Base-by-base conservation (phyloP, 768 basidiomycete genomes). In the Dentipellis sp. region DNA sequence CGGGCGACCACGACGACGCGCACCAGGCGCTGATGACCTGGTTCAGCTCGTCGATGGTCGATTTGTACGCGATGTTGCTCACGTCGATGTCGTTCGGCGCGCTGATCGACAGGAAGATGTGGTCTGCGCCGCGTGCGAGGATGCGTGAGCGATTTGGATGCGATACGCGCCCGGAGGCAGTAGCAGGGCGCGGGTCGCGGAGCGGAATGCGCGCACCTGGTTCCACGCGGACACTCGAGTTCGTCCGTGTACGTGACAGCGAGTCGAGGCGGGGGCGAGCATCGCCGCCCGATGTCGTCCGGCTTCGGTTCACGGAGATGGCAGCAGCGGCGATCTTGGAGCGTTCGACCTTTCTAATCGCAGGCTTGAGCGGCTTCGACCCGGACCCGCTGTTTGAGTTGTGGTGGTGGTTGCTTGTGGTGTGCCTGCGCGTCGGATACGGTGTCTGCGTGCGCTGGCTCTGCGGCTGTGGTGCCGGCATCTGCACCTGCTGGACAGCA, bases 101-200 rank as follows among this genome's bases (percentile, higher is more conserved):
- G 57, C 78, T 76, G 62, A 91, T 81, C 21, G 84, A 80, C 50
- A 91, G 71, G 64, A 89, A 84, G 72, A 89, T 74, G 64, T 90
- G 86, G 60, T 81, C 88, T 90, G 48, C 19, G 17, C 6, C 6
- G 29, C 29, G n/a, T n/a, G 14, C 9, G 42, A n/a, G n/a, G 19
- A 21, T 7, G 16, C 48, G 22, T 23, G 29, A 50, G 19, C 19
- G 40, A 42, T 42, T 14, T 9, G 14, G 14, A 42, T 42, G 40
- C 19, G 14, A 19, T 42, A 19, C 19, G 40, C 40, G 19, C 14
- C 14, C 19, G 19, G 40, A 9, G 14, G 14, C 4, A 42, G 40
- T 19, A 42, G 40, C 29, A n/a, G 42, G 4, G 10, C 42, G 19
- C 17, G 42, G 42, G 12, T 19, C 1, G 11, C 36, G 36, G 21